Evolutionary conservation across 306 rosid genomes (phyloP).

Genomic region (Pueraria montana): DNA sequence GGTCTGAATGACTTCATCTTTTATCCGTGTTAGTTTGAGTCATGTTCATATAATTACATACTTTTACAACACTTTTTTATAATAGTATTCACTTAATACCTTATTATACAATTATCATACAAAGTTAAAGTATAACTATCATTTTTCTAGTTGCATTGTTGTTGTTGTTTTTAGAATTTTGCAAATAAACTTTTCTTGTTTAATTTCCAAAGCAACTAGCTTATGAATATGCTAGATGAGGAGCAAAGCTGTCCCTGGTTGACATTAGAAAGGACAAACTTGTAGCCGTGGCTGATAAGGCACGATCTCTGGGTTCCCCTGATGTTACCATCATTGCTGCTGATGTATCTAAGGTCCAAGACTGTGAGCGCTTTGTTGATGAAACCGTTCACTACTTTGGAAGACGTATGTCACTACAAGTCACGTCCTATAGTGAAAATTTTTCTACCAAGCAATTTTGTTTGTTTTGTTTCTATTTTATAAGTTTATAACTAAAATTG

Average conservation of each 20-base stretch:
- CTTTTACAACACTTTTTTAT: background rate
- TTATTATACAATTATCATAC: too few species aligned
- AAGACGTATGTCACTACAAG: constrained; percentile 56
- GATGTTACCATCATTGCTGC: constrained; percentile 63
- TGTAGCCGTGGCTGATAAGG: constrained; percentile 60
- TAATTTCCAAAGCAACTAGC: constrained; percentile 55
- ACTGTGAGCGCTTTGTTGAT: constrained; percentile 62
- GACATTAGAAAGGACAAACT: constrained; percentile 63
- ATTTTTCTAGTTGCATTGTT: background rate
- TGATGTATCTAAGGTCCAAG: constrained; percentile 73
- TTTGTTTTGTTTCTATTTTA: background rate
- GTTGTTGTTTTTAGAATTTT: background rate
- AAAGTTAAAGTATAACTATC: too few species aligned
- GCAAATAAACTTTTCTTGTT: background rate
- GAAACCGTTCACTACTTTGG: constrained; percentile 66
- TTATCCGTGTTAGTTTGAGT: background rate
- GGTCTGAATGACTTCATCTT: background rate
- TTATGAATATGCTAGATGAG: constrained; percentile 79
- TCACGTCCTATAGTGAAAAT: too few species aligned
- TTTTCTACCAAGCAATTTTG: background rate
- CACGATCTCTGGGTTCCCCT: constrained; percentile 64
- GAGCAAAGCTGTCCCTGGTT: constrained; percentile 67
- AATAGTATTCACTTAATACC: background rate
- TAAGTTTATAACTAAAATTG: background rate
- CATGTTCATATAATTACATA: too few species aligned